Conservation (phyloP, 2,329 filamentous ascomycete species). For the Fusarium secorum region DNA sequence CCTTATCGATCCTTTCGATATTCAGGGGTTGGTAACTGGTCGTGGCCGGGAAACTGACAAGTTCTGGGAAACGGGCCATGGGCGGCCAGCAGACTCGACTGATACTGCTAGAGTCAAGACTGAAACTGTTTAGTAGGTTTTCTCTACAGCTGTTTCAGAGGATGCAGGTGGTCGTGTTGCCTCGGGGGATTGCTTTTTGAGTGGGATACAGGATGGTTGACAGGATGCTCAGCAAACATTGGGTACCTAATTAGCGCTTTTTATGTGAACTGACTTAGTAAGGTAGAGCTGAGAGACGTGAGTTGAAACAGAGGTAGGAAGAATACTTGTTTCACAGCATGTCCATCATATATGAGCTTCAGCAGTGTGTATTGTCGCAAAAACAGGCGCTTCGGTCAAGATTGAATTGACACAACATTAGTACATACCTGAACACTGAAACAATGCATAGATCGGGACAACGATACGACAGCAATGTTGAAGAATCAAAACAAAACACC, state of each 20-base stretch:
- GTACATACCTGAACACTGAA: background rate
- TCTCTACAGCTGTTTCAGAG: background rate
- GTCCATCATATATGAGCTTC: background rate
- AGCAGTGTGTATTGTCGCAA: background rate
- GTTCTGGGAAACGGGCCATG: conserved; percentile 47
- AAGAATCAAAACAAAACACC: background rate
- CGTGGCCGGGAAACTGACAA: conserved; percentile 43
- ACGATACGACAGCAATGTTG: background rate
- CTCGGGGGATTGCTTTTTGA: background rate
- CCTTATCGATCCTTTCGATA: conserved; percentile 53
- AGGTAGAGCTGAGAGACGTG: background rate
- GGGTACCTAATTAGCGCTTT: background rate
- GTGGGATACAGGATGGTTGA: background rate
- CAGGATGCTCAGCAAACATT: background rate
- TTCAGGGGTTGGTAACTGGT: conserved; percentile 47
- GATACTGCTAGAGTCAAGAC: conserved; percentile 2
- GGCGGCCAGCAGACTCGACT: background rate
- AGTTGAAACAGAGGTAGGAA: background rate
- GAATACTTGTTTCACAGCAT: background rate
- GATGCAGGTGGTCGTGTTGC: background rate
- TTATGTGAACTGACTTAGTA: background rate
- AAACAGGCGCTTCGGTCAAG: background rate
- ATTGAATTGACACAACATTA: background rate
- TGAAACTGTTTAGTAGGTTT: conserved; percentile 3
- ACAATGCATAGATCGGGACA: background rate